These are phyloP conservation scores for Rhizoclosmatium globosum DNA, from an alignment of 192 early-diverging fungal genomes.

Conservation along the genomic window DNA sequence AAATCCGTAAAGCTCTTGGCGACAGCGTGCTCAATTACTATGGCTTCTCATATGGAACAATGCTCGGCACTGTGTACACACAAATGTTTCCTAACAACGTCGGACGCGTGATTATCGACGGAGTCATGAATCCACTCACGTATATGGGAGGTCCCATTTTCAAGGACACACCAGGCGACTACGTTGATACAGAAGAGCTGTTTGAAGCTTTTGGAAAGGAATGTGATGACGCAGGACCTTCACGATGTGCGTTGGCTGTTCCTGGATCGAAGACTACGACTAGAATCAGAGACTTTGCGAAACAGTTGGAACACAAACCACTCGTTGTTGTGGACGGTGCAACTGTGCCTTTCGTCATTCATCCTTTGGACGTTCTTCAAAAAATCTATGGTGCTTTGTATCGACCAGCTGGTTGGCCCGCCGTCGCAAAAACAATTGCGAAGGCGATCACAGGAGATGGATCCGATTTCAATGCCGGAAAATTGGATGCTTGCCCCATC, in stretches of 20 bases:
- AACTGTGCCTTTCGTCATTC: constrained; percentile 26
- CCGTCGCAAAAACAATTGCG: constrained; percentile 17
- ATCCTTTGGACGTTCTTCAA: background rate
- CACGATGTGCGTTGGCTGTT: constrained; percentile 38
- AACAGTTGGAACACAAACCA: constrained; percentile 27
- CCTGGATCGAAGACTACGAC: background rate
- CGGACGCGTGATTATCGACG: constrained; percentile 45
- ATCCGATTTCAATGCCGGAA: background rate
- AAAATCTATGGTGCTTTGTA: constrained; percentile 27
- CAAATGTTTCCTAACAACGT: constrained; percentile 53
- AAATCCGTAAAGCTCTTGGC: constrained; percentile 39
- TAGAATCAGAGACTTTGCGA: constrained; percentile 15
- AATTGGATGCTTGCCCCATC: constrained; percentile 4
- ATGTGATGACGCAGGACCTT: constrained; percentile 49
- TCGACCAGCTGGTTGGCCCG: constrained; percentile 29
- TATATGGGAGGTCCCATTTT: constrained; percentile 9
- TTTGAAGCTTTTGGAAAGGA: constrained; percentile 38
- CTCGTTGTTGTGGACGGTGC: constrained; percentile 17
- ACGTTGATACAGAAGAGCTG: constrained; percentile 24
- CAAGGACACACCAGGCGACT: constrained; percentile 1
- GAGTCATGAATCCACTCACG: constrained; percentile 43
- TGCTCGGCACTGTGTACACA: constrained; percentile 45
- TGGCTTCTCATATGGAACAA: constrained; percentile 45
- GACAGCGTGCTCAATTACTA: constrained; percentile 37
- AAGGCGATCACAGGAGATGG: constrained; percentile 25